Evolutionary conservation across 495 filamentous ascomycete genomes (phyloP), one percentile per base, ranked within the genome.

Genomic region (Penicillium macrosclerotiorum): DNA sequence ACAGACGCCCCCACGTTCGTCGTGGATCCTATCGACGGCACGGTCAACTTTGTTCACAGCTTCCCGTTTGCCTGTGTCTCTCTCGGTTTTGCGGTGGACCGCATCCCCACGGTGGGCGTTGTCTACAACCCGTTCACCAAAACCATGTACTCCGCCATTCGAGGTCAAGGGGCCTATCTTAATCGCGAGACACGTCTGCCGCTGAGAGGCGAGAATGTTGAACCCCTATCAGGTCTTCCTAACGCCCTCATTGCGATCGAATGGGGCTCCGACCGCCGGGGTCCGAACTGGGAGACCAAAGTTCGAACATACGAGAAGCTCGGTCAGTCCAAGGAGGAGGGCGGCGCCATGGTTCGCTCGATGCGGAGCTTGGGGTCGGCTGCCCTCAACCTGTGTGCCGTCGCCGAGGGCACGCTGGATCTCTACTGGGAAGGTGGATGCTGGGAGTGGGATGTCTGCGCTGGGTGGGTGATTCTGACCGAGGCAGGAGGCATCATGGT

Each of bases 391-490:
- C 58, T 94, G 12, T 93, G 88, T 45, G 77, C 74, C n/a, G 84
- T 90, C 31, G 91, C 91, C 12, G 75, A 79, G 1, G 92, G 91
- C 1, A 78, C 81, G 53, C 51, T 93, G 23, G 91, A 96, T 68
- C 41, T 83, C 23, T 96, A 94, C 54, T 96, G 92, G 91, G 91
- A 96, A 58, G 89, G 88, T 11, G 91, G 92, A 6, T 92, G 87
- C 62, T 96, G 89, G 85, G 88, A 87, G 20, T 96, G 91, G 91
- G 91, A 96, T 70, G 89, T 95, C 9, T 86, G 84, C 53, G 91
- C 92, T 6, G 92, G 83, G 0, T 95, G 91, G 92, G 83, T 90
- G 23, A 87, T 96, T 52, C 68, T 96, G 13, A 73, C 70, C 16
- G 92, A 96, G 67, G 88, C 90, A 0, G 92, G 91, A 0, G 91